Evolutionary conservation across 2,329 filamentous ascomycete species (phyloP), one percentile per base, ranked within the genome.

Genomic region (Aaosphaeria pasadenensis): DNA sequence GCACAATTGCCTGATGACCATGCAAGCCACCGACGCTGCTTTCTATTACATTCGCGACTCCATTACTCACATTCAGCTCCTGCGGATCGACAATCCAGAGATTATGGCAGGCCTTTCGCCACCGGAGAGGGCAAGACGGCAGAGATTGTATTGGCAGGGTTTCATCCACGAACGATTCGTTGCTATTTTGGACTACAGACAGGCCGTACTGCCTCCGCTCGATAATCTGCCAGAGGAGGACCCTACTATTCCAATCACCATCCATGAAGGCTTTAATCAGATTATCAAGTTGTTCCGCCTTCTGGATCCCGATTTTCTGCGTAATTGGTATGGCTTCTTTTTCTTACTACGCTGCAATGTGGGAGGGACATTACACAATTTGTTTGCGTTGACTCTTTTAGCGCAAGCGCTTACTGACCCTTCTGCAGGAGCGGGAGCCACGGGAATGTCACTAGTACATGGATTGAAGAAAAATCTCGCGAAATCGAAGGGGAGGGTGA

Each of bases 161-260:
- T 82, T 77, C 54, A 78, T 82, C 31, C 78, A 82, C 50, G 80
- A 82, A 57, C 74, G 80, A 11, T 82, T 82, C 56, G 57, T 79
- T n/a, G 75, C 76, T 32, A 75, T 82, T 29, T 66, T 77, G 4
- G 74, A 78, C 36, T 78, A 78, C 39, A 74, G 74, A 5, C 68
- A 64, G n/a, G 66, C 70, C 4, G 70, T 71, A 7, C 56, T 76
- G n/a, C 66, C 64, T 5, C 69, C 71, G 9, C 62, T 75, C 13
- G 61, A 62, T 9, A 58, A 57, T 3, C 59, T 72, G 5, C 74
- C 74, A 0, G 71, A 74, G 41, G 63, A 69, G 45, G 74, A 76
- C 50, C 59, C 66, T 7, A 65, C 62, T 4, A 63, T 75, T n/a
- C 66, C 67, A 4, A 47, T 64, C 5, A 60, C 65, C 4, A 67